A percentile compares a stretch with the other conserved stretches of the same genome.
These are phyloP conservation scores for Russula dissimulans DNA, from an alignment of 768 basidiomycete genomes.

Conservation along the genomic window DNA sequence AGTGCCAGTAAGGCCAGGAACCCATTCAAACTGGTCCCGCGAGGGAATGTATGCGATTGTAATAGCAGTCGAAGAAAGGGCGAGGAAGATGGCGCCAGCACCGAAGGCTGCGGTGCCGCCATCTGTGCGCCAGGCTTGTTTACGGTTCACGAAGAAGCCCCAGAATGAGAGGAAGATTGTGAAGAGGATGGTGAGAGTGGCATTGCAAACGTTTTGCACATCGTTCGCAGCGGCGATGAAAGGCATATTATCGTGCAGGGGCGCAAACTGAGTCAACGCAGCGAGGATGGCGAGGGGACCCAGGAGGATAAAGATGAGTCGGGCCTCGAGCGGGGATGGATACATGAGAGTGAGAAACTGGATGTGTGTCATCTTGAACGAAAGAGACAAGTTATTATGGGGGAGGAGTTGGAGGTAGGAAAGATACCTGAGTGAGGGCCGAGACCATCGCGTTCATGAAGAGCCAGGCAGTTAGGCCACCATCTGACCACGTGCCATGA, in stretches of 20 bases:
- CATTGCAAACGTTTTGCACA: conserved; percentile 91
- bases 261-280: conserved; percentile 75
- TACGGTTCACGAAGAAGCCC: conserved; percentile 85
- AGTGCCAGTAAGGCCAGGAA: conserved; percentile 82
- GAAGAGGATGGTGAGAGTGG: conserved; percentile 91
- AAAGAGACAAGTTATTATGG: not conserved
- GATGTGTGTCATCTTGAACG: conserved; percentile 81
- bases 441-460: conserved; percentile 82
- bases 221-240: conserved; percentile 46
- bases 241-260: conserved; percentile 39
- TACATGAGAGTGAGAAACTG: conserved; percentile 94
- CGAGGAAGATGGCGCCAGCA: conserved; percentile 71
- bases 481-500: conserved; percentile 45
- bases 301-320: conserved; percentile 77
- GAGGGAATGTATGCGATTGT: conserved; percentile 81
- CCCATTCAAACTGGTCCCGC: conserved; percentile 85
- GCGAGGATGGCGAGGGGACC: conserved; percentile 83
- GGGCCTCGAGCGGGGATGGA: conserved; percentile 80
- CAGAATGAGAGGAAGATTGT: conserved; percentile 83
- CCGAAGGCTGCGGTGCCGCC: conserved; percentile 96
- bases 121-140: conserved; percentile 91
- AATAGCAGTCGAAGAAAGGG: conserved; percentile 71
- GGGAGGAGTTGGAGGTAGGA: not conserved
- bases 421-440: conserved; percentile 72
- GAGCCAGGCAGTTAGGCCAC: conserved; percentile 70